phyloP scores from a whole-genome alignment of 805 yeast species.

The Candida succiphila region DNA sequence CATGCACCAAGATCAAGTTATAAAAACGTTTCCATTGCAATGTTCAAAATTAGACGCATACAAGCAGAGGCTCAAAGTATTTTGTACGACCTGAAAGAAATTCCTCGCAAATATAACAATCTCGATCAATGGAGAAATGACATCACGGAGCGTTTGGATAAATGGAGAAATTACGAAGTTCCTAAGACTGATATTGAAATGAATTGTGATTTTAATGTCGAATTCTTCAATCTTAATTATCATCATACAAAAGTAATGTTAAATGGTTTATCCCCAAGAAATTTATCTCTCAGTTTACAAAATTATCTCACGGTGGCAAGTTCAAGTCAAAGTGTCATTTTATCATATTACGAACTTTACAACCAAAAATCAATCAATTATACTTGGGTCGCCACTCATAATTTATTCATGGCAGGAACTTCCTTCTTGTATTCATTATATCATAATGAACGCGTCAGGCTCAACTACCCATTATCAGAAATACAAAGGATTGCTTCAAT shows the following conservation, averaged over 20 bases:
- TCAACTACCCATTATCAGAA: conserved; percentile 33
- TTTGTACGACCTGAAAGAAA: conserved; percentile 59
- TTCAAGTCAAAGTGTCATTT: conserved; percentile 58
- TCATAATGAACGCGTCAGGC: conserved; percentile 48
- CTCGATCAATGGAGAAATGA: conserved; percentile 55
- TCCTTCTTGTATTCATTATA: conserved; percentile 72
- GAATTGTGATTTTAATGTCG: conserved; percentile 67
- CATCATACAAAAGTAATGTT: conserved; percentile 63
- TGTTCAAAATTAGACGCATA: conserved; percentile 59
- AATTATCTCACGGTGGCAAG: conserved; percentile 50
- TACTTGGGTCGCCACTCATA: conserved; percentile 91
- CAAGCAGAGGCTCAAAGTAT: conserved; percentile 72
- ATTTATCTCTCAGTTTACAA: conserved; percentile 38
- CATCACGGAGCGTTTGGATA: conserved; percentile 40
- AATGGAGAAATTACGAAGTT: conserved; percentile 50
- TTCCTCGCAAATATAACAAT: conserved; percentile 51
- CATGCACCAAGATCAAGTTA: conserved; percentile 23
- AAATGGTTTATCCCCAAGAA: conserved; percentile 72
- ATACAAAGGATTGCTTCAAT: conserved; percentile 38
- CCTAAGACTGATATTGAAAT: conserved; percentile 49
- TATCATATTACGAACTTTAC: conserved; percentile 49
- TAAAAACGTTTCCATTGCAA: conserved; percentile 55
- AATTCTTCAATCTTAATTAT: conserved; percentile 66
- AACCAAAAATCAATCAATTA: conserved; percentile 57
- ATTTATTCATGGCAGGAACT: conserved; percentile 81